phyloP scores from a whole-genome alignment of 2,329 filamentous ascomycete genomes.

The Endoconidiophora polonica region DNA sequence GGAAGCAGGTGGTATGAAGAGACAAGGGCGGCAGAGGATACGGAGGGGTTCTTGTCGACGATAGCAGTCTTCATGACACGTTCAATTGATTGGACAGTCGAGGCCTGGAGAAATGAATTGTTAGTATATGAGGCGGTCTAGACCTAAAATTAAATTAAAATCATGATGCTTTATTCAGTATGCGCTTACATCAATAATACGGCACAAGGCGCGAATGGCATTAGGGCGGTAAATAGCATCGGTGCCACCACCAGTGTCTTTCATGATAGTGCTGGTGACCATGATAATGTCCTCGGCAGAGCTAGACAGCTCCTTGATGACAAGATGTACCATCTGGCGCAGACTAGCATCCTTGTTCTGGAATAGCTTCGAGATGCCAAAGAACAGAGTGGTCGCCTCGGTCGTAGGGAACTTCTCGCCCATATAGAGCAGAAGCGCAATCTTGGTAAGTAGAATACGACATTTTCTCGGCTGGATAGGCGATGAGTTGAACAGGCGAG shows the following conservation, averaged over 20 bases:
- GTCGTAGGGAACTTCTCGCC: conserved; percentile 94
- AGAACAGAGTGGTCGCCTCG: conserved; percentile 96
- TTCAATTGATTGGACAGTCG: conserved; percentile 93
- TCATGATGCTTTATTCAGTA: neutral
- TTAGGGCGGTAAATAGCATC: conserved; percentile 90
- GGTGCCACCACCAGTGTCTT: conserved; percentile 90
- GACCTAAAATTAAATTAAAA: neutral
- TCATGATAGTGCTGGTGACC: conserved; percentile 99
- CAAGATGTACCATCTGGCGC: conserved; percentile 95
- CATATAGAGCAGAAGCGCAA: conserved; percentile 87
- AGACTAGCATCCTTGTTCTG: conserved; percentile 98
- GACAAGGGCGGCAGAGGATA: conserved; percentile 87
- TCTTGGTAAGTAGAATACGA: conserved; percentile 92
- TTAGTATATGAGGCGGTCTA: neutral
- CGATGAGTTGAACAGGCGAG: conserved; percentile 93
- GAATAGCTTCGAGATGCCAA: conserved; percentile 97
- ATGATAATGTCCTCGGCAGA: conserved; percentile 98
- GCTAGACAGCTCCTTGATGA: conserved; percentile 91
- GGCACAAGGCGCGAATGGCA: conserved; percentile 84
- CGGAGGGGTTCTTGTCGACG: conserved; percentile 95
- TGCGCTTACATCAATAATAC: conserved; percentile 75
- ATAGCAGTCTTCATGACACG: conserved; percentile 98
- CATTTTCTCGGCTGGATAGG: conserved; percentile 95
- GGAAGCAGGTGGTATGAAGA: conserved; percentile 96
- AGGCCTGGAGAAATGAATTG: conserved; percentile 40